Percentiles rank a stretch among this genome's conserved stretches.
These are phyloP conservation scores for Fusarium sp. DNA, from an alignment of 2,329 filamentous ascomycete species.

Conservation along the genomic window DNA sequence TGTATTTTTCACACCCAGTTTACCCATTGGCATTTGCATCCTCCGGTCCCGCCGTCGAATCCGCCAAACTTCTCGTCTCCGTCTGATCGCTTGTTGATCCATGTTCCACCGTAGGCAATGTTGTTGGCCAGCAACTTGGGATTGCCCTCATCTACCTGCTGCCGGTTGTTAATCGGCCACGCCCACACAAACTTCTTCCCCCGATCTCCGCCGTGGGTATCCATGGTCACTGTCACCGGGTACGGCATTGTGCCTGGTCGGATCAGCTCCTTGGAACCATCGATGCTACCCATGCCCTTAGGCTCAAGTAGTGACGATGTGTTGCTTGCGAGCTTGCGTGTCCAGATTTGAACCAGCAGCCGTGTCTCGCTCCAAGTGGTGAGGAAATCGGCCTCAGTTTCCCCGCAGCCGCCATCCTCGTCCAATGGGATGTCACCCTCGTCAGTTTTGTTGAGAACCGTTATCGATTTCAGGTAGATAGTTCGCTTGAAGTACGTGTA, in stretches of 20 bases:
- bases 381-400: conserved; percentile 65
- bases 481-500: conserved; percentile 92
- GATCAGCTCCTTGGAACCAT: conserved; percentile 47
- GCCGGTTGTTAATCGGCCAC: conserved; percentile 61
- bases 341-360: conserved; percentile 76
- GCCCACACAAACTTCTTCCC: conserved; percentile 66
- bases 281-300: conserved; percentile 44
- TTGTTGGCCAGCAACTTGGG: conserved; percentile 62
- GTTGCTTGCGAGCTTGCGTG: conserved; percentile 58
- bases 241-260: conserved; percentile 73
- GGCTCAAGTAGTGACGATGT: conserved; percentile 54
- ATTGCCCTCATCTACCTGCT: conserved; percentile 58
- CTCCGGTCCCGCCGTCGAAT: conserved; percentile 72
- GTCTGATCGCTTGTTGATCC: conserved; percentile 63
- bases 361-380: conserved; percentile 71
- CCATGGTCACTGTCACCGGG: conserved; percentile 69
- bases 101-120: conserved; percentile 61
- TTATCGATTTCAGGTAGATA: conserved; percentile 79
- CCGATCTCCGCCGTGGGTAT: conserved; percentile 71
- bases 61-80: conserved; percentile 65
- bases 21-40: conserved; percentile 71
- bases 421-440: conserved; percentile 61
- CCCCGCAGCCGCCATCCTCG: conserved; percentile 64
- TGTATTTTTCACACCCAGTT: conserved; percentile 57
- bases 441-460: conserved; percentile 58